Base-by-base conservation (phyloP, 768 basidiomycete genomes). In the Phlegmacium glaucopus region DNA sequence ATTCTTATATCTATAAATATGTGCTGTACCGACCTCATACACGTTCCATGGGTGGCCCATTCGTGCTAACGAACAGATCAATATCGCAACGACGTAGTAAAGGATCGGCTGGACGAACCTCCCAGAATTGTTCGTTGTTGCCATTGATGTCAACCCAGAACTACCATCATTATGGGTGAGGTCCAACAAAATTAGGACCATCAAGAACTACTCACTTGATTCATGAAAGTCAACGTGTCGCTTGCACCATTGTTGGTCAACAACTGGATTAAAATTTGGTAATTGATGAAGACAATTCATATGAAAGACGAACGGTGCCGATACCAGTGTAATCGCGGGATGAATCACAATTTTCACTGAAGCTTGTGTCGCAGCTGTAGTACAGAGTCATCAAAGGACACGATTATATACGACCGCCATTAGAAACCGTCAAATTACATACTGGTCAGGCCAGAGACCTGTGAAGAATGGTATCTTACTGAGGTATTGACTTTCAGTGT, bases 361-460 rank as follows among this genome's bases (percentile, higher is more conserved):
- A 72, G 13, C 68, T 69, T 12, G 50, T 51, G 60, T 86, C 80
- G 53, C 84, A 87, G 53, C 83, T 86, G 39, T 32, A 44, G 18
- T 30, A 49, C 2, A 47, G n/a, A n/a, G n/a, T 10, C 18, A 12
- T 15, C 25, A 27, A 32, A 36, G 22, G 10, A 13, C 13, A 35
- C 22, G 22, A 13, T 47, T 9, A 48, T 16, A 16, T 6, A 18
- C 6, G 11, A 26, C 18, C 29, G 2, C n/a, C 17, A 6, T 17
- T 11, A 15, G 3, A 18, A 16, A 35, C 4, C 2, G 44, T n/a
- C 10, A 35, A 26, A n/a, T n/a, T 39, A 64, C 74, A 42, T 52
- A 82, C 80, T 79, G 64, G 55, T 83, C 84, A 4, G 82, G 80
- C 85, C 84, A 87, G 35, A 85, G 68, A 49, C 84, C 83, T 80